A percentile compares a stretch with the other conserved stretches of the same genome.
These are phyloP conservation scores for Cystobasidium pallidum DNA, from an alignment of 1,284 basidiomycete species.

Conservation along the genomic window DNA sequence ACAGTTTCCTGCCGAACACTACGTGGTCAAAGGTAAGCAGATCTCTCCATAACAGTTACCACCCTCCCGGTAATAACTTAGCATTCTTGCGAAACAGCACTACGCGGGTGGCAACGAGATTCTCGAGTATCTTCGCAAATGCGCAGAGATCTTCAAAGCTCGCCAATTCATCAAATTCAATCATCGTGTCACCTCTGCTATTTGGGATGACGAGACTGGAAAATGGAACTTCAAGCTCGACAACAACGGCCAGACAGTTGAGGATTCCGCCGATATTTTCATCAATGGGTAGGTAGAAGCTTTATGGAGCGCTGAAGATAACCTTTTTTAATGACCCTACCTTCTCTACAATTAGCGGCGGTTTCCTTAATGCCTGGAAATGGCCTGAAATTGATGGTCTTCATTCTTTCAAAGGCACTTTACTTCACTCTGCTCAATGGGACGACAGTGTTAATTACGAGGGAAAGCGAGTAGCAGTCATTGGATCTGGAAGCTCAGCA, in stretches of 20 bases:
- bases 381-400: constrained; percentile 60
- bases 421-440: constrained; percentile 67
- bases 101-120: constrained; percentile 53
- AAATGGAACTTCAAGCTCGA: constrained; percentile 52
- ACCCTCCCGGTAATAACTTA: no score
- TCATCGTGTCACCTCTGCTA: constrained; percentile 49
- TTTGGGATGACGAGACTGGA: constrained; percentile 50
- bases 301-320: neutral
- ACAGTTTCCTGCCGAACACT: constrained; percentile 27
- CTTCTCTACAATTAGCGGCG: constrained; percentile 33
- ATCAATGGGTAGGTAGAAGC: constrained; percentile 50
- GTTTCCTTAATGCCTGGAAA: constrained; percentile 51
- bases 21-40: constrained; percentile 16
- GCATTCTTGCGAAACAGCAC: constrained; percentile 29
- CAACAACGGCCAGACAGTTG: constrained; percentile 43
- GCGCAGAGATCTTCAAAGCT: constrained; percentile 50
- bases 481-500: constrained; percentile 65
- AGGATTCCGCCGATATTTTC: constrained; percentile 53
- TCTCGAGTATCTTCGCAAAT: constrained; percentile 50
- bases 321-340: constrained; percentile 17
- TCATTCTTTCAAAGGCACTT: constrained; percentile 62
- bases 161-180: constrained; percentile 50
- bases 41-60: neutral
- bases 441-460: constrained; percentile 63
- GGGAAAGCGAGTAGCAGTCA: constrained; percentile 65